Conservation (phyloP, 2,329 filamentous ascomycete genomes). For the Diaporthe sp. region DNA sequence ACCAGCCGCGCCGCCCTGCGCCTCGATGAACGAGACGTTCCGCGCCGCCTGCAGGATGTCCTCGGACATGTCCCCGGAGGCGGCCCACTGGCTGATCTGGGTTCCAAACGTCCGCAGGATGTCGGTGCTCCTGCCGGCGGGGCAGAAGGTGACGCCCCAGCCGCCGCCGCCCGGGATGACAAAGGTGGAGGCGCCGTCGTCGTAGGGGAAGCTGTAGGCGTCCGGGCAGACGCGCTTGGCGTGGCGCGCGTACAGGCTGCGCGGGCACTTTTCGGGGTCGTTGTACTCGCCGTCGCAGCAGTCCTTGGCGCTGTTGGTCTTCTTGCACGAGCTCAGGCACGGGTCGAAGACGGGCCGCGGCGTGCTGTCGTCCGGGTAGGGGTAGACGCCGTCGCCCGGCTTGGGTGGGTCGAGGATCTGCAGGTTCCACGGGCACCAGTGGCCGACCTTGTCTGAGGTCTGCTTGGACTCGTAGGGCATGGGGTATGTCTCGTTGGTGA, state of each 20-base stretch:
- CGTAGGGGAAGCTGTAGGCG: slow-evolving; percentile 83
- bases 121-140: slow-evolving; percentile 71
- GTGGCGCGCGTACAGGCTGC: slow-evolving; percentile 76
- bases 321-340: slow-evolving; percentile 82
- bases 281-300: slow-evolving; percentile 83
- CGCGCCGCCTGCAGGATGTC: slow-evolving; percentile 51
- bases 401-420: slow-evolving; percentile 77
- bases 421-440: slow-evolving; percentile 87
- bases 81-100: slow-evolving; percentile 64
- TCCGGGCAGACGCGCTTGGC: slow-evolving; percentile 86
- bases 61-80: slow-evolving; percentile 55
- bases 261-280: slow-evolving; percentile 73
- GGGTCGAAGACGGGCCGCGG: slow-evolving; percentile 80
- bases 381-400: slow-evolving; percentile 82
- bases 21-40: slow-evolving; percentile 55
- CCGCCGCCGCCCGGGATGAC: slow-evolving; percentile 78
- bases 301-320: slow-evolving; percentile 75
- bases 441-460: slow-evolving; percentile 68
- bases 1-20: slow-evolving; percentile 37
- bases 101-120: slow-evolving; percentile 67
- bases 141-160: slow-evolving; percentile 86
- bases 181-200: slow-evolving; percentile 72
- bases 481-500: slow-evolving; percentile 76
- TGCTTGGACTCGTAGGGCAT: slow-evolving; percentile 75
- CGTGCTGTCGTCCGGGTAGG: slow-evolving; percentile 83